These are phyloP conservation scores for Backusella australiensis DNA, from an alignment of 192 early-diverging fungal species.

Conservation along the genomic window DNA sequence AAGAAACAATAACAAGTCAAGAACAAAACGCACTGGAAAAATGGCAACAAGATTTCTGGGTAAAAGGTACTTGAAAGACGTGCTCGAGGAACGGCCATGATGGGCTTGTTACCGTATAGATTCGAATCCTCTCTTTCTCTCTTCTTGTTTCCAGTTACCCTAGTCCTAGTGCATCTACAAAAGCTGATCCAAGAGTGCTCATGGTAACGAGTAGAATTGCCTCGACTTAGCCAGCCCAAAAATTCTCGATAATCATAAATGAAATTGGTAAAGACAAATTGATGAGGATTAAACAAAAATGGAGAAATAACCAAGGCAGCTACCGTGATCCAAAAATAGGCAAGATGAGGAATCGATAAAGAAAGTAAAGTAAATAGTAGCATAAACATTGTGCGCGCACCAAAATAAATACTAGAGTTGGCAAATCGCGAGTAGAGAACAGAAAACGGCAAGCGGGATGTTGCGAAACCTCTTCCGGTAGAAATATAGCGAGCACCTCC, in stretches of 20 bases:
- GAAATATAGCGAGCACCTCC: conserved; percentile 70
- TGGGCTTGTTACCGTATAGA: conserved; percentile 32
- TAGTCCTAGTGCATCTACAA: conserved; percentile 55
- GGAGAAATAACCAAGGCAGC: conserved; percentile 62
- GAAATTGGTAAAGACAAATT: conserved; percentile 65
- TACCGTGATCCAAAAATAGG: conserved; percentile 71
- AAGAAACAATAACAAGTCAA: conserved; percentile 51
- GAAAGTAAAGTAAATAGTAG: conserved; percentile 60
- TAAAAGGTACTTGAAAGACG: conserved; percentile 57
- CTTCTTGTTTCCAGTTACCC: conserved; percentile 65
- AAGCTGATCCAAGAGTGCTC: conserved; percentile 67
- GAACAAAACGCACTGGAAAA: conserved; percentile 56
- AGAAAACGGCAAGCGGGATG: conserved; percentile 60
- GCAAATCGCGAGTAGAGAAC: conserved; percentile 65
- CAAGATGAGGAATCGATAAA: conserved; percentile 55
- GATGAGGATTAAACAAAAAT: conserved; percentile 75
- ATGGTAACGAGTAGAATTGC: conserved; percentile 51
- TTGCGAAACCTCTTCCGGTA: conserved; percentile 72
- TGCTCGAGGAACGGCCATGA: conserved; percentile 54
- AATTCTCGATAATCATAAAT: conserved; percentile 67
- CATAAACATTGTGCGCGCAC: conserved; percentile 56
- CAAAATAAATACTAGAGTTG: conserved; percentile 66
- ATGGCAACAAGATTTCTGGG: conserved; percentile 60
- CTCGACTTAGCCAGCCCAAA: conserved; percentile 63
- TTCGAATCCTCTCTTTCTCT: conserved; percentile 31